Base-by-base conservation (phyloP, 2,329 filamentous ascomycete genomes). In the Tolypocladium nubicola region DNA sequence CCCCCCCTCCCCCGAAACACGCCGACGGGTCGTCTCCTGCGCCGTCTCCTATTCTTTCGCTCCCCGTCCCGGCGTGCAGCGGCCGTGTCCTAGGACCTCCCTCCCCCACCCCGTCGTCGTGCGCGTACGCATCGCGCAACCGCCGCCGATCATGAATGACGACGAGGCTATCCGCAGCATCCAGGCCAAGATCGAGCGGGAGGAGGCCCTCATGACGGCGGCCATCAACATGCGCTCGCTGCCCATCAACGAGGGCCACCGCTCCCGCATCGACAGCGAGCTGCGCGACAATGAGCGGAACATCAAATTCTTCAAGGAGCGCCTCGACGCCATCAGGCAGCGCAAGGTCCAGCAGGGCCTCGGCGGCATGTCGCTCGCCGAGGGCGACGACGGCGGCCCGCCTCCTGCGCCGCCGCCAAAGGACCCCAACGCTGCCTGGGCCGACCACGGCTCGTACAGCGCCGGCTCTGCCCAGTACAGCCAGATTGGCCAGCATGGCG, bases 181-280 rank as follows among this genome's bases (percentile, higher is more conserved):
- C 76, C 85, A 88, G 77, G 88, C 87, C 79, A 97, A 99, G 87
- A 97, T 99, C 75, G 90, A 97, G 80, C 87, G 93, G 72, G 94
- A 99, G 76, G 93, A 92, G 80, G 89, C 88, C 67, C 86, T 97
- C 69, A 94, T 99, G 79, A 89, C 89, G 73, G 93, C 90, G 67
- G 93, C 93, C 65, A 94, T 90, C 75, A 85, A 89, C 66, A 96
- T 99, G 92, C 88, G 91, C 75, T 88, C 92, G 75, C 92, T 94
- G 73, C 97, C 93, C 66, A 90, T 90, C 77, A 99, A 99, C 74
- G 88, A 92, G 65, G 83, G 86, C 61, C 93, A 97, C 63, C 88
- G 91, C 69, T 92, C 92, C 66, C 85, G 90, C 68, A 85, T 96
- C 72, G 93, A 97, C 70, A 88, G 87, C 61, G 91, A 97, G 75